Evolutionary conservation across 2,329 filamentous ascomycete genomes (phyloP), one percentile per base, ranked within the genome.

Genomic region (Aotearoamyces nothofagi): DNA sequence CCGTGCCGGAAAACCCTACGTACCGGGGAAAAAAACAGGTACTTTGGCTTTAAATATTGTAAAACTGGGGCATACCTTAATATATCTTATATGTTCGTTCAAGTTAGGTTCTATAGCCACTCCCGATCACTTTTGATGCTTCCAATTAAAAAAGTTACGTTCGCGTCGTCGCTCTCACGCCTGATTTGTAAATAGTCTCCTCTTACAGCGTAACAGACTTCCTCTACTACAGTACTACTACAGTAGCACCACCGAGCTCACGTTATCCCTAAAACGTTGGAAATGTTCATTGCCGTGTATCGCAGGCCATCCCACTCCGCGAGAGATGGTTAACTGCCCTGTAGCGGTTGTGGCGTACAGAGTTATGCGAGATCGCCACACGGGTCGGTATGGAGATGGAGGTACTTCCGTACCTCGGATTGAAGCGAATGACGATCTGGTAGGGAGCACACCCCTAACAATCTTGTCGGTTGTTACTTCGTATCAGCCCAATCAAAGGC

Each of bases 111-210:
- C 23, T 15, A 12, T 25, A 12, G 23, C 23, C 23, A 25, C 23
- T 25, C 23, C 23, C 12, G 13, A 14, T 11, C 23, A 25, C 23
- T 14, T 12, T 25, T 7, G 13, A 25, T 12, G 7, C 23, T 12
- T 25, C 23, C 8, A 7, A 25, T 7, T 14, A 8, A 25, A 12
- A 25, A 25, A 25, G 13, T 25, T 15, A 25, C 23, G 23, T 25
- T 25, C 23, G 23, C 23, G 13, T 25, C 23, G 23, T 25, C 23
- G 23, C 23, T 12, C 23, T 25, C 12, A 25, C 9, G 23, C 23
- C 23, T 9, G 23, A 25, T 25, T 14, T 25, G 23, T 15, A 14
- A 15, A 14, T 8, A 25, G 23, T 25, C 23, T 25, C 23, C 12
- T 25, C 13, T 25, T 15, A 25, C 13, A 25, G 12, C 23, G 23